Evolutionary conservation across 768 basidiomycete species (phyloP).

Genomic region (Naganishia kalamii): DNA sequence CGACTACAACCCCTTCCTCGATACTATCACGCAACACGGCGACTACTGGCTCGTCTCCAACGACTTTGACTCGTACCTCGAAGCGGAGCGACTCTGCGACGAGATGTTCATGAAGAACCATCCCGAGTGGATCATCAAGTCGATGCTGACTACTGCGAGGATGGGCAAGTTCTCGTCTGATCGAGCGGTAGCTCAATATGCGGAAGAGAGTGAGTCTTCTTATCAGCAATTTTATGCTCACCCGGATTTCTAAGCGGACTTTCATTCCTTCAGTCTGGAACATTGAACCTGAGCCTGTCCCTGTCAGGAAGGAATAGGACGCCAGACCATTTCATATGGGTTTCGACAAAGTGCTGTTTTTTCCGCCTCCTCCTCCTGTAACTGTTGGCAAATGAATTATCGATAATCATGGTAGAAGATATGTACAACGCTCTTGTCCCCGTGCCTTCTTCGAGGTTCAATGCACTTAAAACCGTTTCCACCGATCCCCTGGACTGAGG

Average conservation of each 20-base stretch:
- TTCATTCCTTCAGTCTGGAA: not conserved
- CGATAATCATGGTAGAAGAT: too few species aligned
- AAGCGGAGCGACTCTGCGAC: conserved; percentile 79
- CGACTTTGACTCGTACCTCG: conserved; percentile 89
- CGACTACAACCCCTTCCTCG: conserved; percentile 65
- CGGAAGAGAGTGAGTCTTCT: conserved; percentile 52
- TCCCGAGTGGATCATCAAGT: conserved; percentile 86
- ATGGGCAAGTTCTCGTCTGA: conserved; percentile 99
- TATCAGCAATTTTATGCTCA: not conserved
- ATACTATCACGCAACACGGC: conserved; percentile 30
- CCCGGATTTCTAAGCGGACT: not conserved
- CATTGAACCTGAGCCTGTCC: conserved; percentile 12
- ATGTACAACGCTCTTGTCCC: too few species aligned
- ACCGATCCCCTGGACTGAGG: too few species aligned
- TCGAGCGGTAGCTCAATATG: conserved; percentile 84
- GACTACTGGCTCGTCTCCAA: conserved; percentile 58
- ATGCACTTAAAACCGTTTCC: too few species aligned
- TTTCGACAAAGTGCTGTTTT: too few species aligned
- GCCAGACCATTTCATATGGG: too few species aligned
- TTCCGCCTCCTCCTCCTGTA: too few species aligned
- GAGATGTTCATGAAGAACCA: conserved; percentile 70
- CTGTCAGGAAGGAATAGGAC: not conserved
- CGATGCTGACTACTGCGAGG: conserved; percentile 62
- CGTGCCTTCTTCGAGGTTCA: too few species aligned
- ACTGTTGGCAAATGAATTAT: too few species aligned